Evolutionary conservation across 768 basidiomycete genomes (phyloP).

Genomic region (Suillus variegatus): DNA sequence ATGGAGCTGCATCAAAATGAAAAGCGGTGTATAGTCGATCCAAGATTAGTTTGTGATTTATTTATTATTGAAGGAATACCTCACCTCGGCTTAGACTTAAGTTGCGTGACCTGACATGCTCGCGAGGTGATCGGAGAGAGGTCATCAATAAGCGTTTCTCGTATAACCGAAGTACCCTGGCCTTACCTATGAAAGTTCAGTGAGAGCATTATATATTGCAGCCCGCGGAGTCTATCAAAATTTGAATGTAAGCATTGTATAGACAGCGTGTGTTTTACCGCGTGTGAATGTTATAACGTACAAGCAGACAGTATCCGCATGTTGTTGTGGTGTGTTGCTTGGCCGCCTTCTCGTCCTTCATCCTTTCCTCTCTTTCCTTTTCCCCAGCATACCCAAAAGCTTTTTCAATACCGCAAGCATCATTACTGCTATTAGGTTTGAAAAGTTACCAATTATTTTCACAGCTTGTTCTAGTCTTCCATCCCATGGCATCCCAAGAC

Average conservation of each 20-base stretch:
- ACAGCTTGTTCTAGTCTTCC: conserved; percentile 7
- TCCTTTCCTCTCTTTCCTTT: conserved; percentile 10
- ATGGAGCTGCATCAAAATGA: background rate
- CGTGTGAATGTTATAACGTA: conserved; percentile 17
- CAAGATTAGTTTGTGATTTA: background rate
- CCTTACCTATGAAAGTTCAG: background rate
- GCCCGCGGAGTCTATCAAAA: background rate
- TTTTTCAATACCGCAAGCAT: conserved; percentile 7
- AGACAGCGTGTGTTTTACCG: conserved; percentile 5
- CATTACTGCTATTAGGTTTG: background rate
- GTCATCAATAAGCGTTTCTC: background rate
- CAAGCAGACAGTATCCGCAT: conserved; percentile 23
- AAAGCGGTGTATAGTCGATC: background rate
- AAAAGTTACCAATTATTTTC: conserved; percentile 3
- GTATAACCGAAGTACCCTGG: background rate
- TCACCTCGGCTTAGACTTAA: background rate
- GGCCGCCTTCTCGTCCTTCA: conserved; percentile 17
- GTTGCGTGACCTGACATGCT: no score
- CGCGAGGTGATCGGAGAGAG: background rate
- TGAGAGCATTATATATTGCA: background rate
- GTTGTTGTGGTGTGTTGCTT: conserved; percentile 24
- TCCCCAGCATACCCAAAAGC: conserved; percentile 32
- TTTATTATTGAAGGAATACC: background rate
- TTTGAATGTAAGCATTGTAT: background rate
- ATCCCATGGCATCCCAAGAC: conserved; percentile 28